Evolutionary conservation across 139 green algal genomes (phyloP).

Genomic region (Chlamydomonas sphaeroides): DNA sequence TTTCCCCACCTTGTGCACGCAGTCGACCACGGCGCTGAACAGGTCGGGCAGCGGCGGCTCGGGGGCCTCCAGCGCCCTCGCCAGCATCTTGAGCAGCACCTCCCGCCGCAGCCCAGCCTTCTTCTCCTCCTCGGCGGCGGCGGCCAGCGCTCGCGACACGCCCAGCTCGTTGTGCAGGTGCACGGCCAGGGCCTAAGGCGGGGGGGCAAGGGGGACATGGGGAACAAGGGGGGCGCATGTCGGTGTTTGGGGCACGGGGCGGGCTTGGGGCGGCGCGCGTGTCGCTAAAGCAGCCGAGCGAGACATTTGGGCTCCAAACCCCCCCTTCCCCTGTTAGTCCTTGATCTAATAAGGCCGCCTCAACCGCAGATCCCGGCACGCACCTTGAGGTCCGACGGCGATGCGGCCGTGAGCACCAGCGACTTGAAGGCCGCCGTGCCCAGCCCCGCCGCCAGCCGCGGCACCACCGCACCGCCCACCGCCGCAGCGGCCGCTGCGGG

Average conservation of each 20-base stretch:
- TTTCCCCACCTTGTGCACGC: slow-evolving; percentile 28
- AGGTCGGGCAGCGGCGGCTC: slow-evolving; percentile 22
- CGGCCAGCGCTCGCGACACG: background rate
- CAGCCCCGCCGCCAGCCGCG: slow-evolving; percentile 28
- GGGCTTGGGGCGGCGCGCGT: no score
- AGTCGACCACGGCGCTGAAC: slow-evolving; percentile 13
- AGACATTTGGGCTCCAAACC: no score
- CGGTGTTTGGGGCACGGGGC: no score
- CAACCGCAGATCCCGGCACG: no score
- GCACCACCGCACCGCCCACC: slow-evolving; percentile 4
- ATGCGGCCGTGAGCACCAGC: background rate
- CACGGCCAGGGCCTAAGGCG: slow-evolving; percentile 16
- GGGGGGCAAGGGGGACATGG: no score
- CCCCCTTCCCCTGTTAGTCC: no score
- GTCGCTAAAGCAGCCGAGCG: no score
- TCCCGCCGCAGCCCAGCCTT: slow-evolving; percentile 3
- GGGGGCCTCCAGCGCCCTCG: slow-evolving; percentile 14
- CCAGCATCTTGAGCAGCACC: slow-evolving; percentile 17
- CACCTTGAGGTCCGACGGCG: slow-evolving; percentile 34
- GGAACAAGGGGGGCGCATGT: no score
- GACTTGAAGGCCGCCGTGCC: slow-evolving; percentile 1
- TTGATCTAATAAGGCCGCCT: no score
- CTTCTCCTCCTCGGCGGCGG: slow-evolving; percentile 24
- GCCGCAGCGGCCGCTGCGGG: background rate
- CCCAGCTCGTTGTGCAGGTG: slow-evolving; percentile 37